Conservation (phyloP, 2,329 filamentous ascomycete species). For the Dryadomyces sulphureus region DNA sequence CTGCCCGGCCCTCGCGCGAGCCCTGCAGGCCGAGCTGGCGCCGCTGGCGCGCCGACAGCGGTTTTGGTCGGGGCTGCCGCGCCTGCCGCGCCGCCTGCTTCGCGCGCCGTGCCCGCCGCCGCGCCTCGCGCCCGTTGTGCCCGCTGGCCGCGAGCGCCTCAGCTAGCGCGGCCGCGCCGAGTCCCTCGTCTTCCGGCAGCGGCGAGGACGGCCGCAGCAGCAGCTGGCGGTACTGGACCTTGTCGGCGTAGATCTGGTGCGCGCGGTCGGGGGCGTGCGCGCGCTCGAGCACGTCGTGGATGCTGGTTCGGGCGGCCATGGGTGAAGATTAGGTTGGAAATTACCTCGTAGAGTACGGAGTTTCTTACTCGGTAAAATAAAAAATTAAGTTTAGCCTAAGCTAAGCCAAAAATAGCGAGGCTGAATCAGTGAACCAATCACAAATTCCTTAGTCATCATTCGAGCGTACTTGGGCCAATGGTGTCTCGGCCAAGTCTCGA, state of each 20-base stretch:
- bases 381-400: neutral
- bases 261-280: conserved; percentile 65
- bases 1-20: conserved; percentile 32
- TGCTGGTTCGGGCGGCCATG: conserved; percentile 19
- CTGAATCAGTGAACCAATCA: too few species aligned
- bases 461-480: too few species aligned
- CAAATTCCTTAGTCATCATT: too few species aligned
- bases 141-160: conserved; percentile 13
- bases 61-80: conserved; percentile 39
- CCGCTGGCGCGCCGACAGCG: conserved; percentile 68
- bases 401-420: too few species aligned
- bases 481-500: too few species aligned
- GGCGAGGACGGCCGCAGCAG: conserved; percentile 65
- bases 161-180: conserved; percentile 49
- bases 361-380: too few species aligned
- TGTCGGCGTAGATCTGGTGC: conserved; percentile 61
- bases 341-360: too few species aligned
- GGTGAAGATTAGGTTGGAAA: neutral
- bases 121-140: conserved; percentile 41
- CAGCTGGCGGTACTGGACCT: conserved; percentile 69
- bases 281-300: conserved; percentile 50
- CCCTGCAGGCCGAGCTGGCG: conserved; percentile 59
- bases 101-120: conserved; percentile 32
- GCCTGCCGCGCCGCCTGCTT: conserved; percentile 28
- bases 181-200: conserved; percentile 30